phyloP scores from a whole-genome alignment of 1,284 basidiomycete species.

The Gomphus bonarii region DNA sequence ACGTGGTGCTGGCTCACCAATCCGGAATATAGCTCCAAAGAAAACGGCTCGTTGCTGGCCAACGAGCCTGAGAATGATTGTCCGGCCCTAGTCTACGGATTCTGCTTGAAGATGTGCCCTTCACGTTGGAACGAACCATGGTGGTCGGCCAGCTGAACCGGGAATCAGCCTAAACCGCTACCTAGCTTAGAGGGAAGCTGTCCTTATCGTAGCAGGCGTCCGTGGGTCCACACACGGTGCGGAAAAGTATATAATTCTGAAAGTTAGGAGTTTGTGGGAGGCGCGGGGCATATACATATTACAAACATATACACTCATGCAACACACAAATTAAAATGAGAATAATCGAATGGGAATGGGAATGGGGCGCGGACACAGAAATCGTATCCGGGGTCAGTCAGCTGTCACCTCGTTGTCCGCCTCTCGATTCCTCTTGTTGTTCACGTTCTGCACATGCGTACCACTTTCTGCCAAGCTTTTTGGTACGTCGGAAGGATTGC shows the following conservation, averaged over 20 bases:
- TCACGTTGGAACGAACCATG: neutral
- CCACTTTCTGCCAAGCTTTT: neutral
- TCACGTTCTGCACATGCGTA: neutral
- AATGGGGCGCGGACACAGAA: neutral
- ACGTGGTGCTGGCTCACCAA: constrained; percentile 37
- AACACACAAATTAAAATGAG: neutral
- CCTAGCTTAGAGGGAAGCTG: neutral
- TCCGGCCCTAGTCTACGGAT: neutral
- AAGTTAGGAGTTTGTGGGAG: neutral
- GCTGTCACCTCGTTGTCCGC: neutral
- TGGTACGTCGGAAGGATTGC: constrained; percentile 2
- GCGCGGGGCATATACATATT: neutral
- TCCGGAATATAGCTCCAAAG: constrained; percentile 59
- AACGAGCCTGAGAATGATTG: neutral
- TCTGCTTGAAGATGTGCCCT: neutral
- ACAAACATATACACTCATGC: neutral
- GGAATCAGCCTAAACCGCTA: neutral
- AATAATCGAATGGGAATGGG: neutral
- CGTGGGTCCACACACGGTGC: no score
- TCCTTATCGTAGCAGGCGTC: no score
- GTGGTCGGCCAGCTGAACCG: neutral
- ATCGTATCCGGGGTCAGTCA: neutral
- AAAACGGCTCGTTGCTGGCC: constrained; percentile 17
- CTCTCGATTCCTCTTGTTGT: constrained; percentile 9
- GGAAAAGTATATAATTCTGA: neutral